Evolutionary conservation across 106 monocot genomes (phyloP), one percentile per base, ranked within the genome.

Genomic region (Dioscorea alata): DNA sequence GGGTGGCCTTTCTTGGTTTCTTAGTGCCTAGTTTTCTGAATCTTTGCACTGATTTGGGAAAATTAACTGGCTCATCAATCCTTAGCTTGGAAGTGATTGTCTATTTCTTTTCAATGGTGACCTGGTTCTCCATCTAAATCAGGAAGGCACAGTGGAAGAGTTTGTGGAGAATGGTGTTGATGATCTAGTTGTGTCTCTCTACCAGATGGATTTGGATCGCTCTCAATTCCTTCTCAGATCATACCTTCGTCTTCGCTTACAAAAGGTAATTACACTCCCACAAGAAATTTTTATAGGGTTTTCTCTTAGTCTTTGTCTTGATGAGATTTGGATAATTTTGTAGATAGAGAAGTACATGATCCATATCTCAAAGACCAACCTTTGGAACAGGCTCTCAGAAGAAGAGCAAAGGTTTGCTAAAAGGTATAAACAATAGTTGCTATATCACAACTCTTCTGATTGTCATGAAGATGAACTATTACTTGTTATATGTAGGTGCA

Each of bases 131-230:
- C 42, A 42, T 42, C 42, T 56, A 70, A 42, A 48, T 33, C 69
- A 95, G 95, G 96, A 97, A 77, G 96, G 84, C 61, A 86, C 92
- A 6, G 73, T 88, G 63, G 92, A 91, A 23, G 92, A 89, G 23
- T 84, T 80, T 34, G 69, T 50, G 16, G 84, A 82, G 56, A 69
- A 49, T 35, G 78, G 84, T 7, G 73, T 78, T 8, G 86, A 97
- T 62, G 96, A 92, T 66, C 84, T 92, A 20, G 72, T 87, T 33
- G 86, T 92, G 8, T 89, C 92, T 58, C 81, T 97, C 42, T 88
- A 92, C 65, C 96, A 89, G 68, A 97, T 97, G 96, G 92, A 97
- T 58, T 60, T 91, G 33, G 92, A 97, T 60, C 82, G 92, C 13
- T 74, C 84, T 4, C 84, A 84, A 53, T 97, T 84, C 68, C 89